Evolutionary conservation across 148 eudicot genomes (phyloP).

Genomic region (Silene uniflora): DNA sequence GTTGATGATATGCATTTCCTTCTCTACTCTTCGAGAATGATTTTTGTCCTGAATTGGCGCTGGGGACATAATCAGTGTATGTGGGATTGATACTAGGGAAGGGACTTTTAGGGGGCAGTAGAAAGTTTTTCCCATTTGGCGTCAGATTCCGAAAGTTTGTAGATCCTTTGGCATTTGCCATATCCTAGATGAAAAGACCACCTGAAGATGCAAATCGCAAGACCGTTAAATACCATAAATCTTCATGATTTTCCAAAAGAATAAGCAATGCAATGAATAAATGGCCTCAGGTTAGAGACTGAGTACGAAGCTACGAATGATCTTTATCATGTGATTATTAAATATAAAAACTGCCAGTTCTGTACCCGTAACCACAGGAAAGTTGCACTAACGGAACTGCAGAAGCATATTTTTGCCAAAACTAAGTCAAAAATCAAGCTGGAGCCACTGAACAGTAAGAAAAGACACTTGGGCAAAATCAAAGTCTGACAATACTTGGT

Average conservation of each 20-base stretch:
- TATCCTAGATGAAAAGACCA: slow-evolving; percentile 22
- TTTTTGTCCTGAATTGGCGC: slow-evolving; percentile 43
- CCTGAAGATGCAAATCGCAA: slow-evolving; percentile 17
- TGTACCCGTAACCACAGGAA: background rate
- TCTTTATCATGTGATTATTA: background rate
- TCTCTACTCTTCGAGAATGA: slow-evolving; percentile 52
- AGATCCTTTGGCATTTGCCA: slow-evolving; percentile 76
- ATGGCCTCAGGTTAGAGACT: background rate
- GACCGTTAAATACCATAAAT: background rate
- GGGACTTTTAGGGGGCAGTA: slow-evolving; percentile 94
- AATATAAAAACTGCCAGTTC: background rate
- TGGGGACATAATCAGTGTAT: slow-evolving; percentile 59
- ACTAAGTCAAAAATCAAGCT: background rate
- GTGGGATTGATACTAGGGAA: slow-evolving; percentile 67
- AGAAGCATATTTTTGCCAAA: background rate
- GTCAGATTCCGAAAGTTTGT: slow-evolving; percentile 49
- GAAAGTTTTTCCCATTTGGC: slow-evolving; percentile 62
- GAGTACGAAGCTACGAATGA: background rate
- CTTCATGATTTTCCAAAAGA: background rate
- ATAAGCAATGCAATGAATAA: background rate
- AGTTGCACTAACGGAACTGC: background rate
- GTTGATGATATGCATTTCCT: slow-evolving; percentile 64
- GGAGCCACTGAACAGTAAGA: background rate
- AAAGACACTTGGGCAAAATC: background rate
- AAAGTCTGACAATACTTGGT: background rate